Percentiles rank a stretch among this genome's conserved stretches.
Conservation (phyloP, 2,329 filamentous ascomycete species). For the Alternaria gaisen region DNA sequence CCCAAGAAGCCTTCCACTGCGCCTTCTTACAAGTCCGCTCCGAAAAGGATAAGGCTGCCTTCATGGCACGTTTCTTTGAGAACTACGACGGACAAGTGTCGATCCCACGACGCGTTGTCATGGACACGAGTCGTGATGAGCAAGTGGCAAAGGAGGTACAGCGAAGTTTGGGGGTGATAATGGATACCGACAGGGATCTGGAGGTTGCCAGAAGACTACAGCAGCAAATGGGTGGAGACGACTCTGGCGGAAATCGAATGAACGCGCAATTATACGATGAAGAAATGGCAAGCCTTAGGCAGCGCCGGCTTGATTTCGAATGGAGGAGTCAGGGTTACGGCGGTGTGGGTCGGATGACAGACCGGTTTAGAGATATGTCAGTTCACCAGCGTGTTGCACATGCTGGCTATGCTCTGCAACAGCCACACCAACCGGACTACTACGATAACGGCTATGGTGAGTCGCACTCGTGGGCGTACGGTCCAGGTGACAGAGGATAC, state of each 20-base stretch:
- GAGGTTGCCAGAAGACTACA: neutral
- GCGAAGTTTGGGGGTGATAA: neutral
- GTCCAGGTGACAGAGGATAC: neutral
- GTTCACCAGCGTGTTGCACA: neutral
- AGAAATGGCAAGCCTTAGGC: neutral
- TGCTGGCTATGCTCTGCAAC: neutral
- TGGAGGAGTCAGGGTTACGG: neutral
- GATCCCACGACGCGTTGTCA: neutral
- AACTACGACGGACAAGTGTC: conserved; percentile 2
- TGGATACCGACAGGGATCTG: neutral
- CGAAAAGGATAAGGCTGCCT: neutral
- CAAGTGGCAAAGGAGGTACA: neutral
- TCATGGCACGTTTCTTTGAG: neutral
- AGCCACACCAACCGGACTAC: neutral
- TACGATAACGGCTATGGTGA: neutral
- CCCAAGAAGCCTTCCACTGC: conserved; percentile 4
- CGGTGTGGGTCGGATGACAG: neutral
- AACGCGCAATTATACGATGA: neutral
- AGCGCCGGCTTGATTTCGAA: neutral
- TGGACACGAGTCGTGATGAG: conserved; percentile 3
- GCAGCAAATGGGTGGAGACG: neutral
- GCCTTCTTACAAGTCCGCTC: neutral
- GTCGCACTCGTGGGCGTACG: neutral
- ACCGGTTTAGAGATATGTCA: neutral
- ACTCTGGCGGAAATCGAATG: neutral